Base-by-base conservation (phyloP, 1,284 basidiomycete species). In the Grifola frondosa region DNA sequence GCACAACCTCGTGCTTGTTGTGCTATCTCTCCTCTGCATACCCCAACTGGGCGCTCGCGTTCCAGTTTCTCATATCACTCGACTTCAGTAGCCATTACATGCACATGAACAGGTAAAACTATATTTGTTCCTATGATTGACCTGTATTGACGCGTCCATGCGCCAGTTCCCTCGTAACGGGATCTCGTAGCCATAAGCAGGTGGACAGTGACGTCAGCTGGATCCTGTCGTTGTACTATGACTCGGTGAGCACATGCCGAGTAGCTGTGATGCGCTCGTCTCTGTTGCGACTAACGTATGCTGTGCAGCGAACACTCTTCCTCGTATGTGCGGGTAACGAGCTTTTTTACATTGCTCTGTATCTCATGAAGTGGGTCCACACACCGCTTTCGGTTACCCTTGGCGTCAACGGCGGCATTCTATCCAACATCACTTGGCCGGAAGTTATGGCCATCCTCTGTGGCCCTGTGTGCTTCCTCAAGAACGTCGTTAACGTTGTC, bases 1-100 rank as follows among this genome's bases (percentile, higher is more conserved):
- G 96, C 74, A 96, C 97, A 28, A 99, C 97, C 4, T 88, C 94
- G 2, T 95, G 94, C 64, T 74, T 99, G 50, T 75, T 99, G 23
- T 97, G 92, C 67, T 98, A 96, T 75, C 80, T 99, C 30, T 84
- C 93, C 8, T 88, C 87, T 6, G 89, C 83, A 32, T 99, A 97
- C 68, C 92, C 93, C 7, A 61, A 71, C 24, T 90, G 75, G 54
- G 89, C 94, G 3, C 72, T 97, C 39, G 61, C 87, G 38, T 98
- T 99, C 75, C 94, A 97, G 68, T 88, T 89, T 66, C 82, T 99
- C 50, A 98, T 99, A 68, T 84, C 95, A 1, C 83, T 99, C 51
- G 97, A 99, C 69, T 99, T 99, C 66, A 88, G 88, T 53, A 96
- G 92, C 59, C 96, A 99, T 68, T 99, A 98, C 72, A 98, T 99